Evolutionary conservation across 352 stramenopile species (phyloP).

Genomic region (Phytophthora litchii): DNA sequence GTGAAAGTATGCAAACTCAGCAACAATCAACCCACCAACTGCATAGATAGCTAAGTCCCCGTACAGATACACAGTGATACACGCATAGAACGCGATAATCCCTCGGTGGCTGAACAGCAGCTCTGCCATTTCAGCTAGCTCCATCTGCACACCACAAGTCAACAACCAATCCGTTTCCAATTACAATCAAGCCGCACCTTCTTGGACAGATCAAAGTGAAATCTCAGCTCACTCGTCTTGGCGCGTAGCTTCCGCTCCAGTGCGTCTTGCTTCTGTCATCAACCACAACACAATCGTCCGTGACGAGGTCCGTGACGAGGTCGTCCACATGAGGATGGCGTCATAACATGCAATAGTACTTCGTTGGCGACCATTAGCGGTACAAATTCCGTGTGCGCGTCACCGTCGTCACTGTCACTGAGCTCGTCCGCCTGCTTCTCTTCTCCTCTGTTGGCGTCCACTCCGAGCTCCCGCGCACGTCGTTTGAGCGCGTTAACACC

Average conservation of each 20-base stretch:
- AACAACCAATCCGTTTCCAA: background rate
- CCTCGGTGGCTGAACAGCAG: slow-evolving; percentile 71
- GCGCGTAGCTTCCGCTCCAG: slow-evolving; percentile 55
- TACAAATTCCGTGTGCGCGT: slow-evolving; percentile 73
- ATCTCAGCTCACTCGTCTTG: slow-evolving; percentile 35
- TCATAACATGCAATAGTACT: slow-evolving; percentile 49
- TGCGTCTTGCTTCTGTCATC: slow-evolving; percentile 54
- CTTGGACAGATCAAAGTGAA: slow-evolving; percentile 79
- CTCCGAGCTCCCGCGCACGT: slow-evolving; percentile 47
- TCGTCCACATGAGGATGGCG: slow-evolving; percentile 21
- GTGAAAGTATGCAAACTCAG: background rate
- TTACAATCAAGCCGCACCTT: slow-evolving; percentile 45
- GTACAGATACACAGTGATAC: slow-evolving; percentile 84
- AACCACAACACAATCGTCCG: slow-evolving; percentile 17
- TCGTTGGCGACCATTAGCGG: slow-evolving; percentile 76
- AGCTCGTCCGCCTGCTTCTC: slow-evolving; percentile 39
- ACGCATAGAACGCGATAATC: slow-evolving; percentile 81
- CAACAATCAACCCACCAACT: slow-evolving; percentile 60
- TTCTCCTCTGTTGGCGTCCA: slow-evolving; percentile 24
- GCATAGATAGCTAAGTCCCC: slow-evolving; percentile 89
- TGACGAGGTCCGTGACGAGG: slow-evolving; percentile 34
- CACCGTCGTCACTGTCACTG: slow-evolving; percentile 41
- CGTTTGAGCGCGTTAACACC: slow-evolving; percentile 81
- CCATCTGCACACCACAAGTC: slow-evolving; percentile 54
- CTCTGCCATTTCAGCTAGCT: slow-evolving; percentile 85